Evolutionary conservation across 1,284 basidiomycete genomes (phyloP).

Genomic region (Apiotrichum domesticum): DNA sequence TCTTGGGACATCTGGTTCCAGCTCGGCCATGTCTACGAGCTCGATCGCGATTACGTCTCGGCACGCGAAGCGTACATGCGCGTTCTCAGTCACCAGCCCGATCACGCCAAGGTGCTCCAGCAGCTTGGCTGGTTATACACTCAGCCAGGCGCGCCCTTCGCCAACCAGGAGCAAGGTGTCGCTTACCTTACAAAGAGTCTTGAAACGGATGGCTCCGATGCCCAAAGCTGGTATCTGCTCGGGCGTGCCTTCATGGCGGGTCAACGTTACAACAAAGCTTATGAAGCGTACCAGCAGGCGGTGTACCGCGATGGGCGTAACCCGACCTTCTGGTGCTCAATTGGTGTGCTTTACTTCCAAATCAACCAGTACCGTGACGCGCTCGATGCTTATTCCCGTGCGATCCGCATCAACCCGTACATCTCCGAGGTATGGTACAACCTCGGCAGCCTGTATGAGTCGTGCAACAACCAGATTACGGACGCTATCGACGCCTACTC

Average conservation of each 20-base stretch:
- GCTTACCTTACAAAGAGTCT: slow-evolving; percentile 89
- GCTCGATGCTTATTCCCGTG: slow-evolving; percentile 94
- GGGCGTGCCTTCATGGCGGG: slow-evolving; percentile 98
- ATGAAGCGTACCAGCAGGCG: slow-evolving; percentile 98
- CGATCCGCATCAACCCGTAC: slow-evolving; percentile 97
- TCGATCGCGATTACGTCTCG: slow-evolving; percentile 46
- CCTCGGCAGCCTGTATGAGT: slow-evolving; percentile 92
- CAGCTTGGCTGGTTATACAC: slow-evolving; percentile 98
- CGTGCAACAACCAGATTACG: slow-evolving; percentile 97
- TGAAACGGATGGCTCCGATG: slow-evolving; percentile 89
- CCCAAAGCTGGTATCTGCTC: slow-evolving; percentile 97
- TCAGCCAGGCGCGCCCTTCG: slow-evolving; percentile 86
- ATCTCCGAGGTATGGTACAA: slow-evolving; percentile 99
- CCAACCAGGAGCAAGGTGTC: slow-evolving; percentile 91
- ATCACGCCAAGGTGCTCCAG: slow-evolving; percentile 94
- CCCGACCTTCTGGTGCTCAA: slow-evolving; percentile 99
- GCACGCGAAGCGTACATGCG: slow-evolving; percentile 96
- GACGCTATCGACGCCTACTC: slow-evolving; percentile 98
- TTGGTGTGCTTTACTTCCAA: slow-evolving; percentile 98
- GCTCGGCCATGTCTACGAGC: slow-evolving; percentile 95
- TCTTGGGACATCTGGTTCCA: slow-evolving; percentile 99
- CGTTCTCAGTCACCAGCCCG: slow-evolving; percentile 88
- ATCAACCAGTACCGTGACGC: slow-evolving; percentile 99
- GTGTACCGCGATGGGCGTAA: slow-evolving; percentile 98
- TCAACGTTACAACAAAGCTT: slow-evolving; percentile 99